These are phyloP conservation scores for Oxytropis ochrocephala DNA, from an alignment of 306 rosid species.

Conservation along the genomic window DNA sequence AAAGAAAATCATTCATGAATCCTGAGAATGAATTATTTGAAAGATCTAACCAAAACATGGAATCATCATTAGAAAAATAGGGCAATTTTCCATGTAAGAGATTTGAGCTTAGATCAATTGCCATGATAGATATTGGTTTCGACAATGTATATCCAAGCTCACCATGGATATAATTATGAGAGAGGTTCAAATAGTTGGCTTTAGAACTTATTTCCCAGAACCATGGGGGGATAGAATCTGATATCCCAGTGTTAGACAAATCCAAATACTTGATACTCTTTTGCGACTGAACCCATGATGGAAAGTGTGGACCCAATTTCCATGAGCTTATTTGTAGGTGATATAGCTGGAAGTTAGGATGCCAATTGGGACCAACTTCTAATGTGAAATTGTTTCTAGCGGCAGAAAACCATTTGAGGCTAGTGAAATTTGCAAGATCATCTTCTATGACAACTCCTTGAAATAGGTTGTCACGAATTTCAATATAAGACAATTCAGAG, in stretches of 20 bases:
- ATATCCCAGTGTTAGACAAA: slow-evolving; percentile 1
- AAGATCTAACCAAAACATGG: no score
- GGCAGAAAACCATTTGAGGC: rapidly evolving
- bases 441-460: neutral
- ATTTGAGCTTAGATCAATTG: no score
- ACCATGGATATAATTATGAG: no score
- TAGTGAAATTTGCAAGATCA: neutral
- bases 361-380: no score
- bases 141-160: no score
- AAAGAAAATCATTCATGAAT: no score
- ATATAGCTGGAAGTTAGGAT: neutral
- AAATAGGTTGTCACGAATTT: neutral
- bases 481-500: neutral
- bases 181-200: no score
- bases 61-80: no score
- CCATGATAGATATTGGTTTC: no score
- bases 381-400: neutral
- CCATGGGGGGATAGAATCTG: slow-evolving; percentile 2
- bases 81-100: no score
- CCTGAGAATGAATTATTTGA: no score
- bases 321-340: neutral
- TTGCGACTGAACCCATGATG: slow-evolving; percentile 17
- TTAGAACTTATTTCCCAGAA: neutral
- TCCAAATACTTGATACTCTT: neutral
- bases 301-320: slow-evolving; percentile 14